Evolutionary conservation across 805 yeast genomes (phyloP), one percentile per base, ranked within the genome.

Genomic region (Saccharomycopsis fermentans): DNA sequence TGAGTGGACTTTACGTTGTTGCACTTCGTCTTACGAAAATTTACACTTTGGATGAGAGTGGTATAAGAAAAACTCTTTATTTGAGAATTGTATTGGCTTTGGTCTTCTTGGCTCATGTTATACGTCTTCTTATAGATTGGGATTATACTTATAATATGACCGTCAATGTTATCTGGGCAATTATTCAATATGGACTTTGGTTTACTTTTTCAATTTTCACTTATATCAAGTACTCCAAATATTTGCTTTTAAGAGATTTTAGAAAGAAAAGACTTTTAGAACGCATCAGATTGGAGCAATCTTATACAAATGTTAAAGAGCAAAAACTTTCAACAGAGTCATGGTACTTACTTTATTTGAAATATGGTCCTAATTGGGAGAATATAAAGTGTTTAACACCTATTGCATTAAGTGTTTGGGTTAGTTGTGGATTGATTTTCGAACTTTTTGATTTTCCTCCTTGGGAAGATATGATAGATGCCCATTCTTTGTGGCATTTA

Each of bases 401-500:
- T 72, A 11, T 74, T 73, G 62, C 29, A 76, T 8, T 73, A 75
- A 37, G 92, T 90, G 1, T 67, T 81, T 3, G 65, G 71, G 11
- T 69, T 81, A 52, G 87, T 84, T 9, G 59, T 71, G 97, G 96
- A 1, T 89, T 90, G 94, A 77, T 86, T n/a, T 79, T 92, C 63
- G 99, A 92, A 69, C 71, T 92, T 39, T 87, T 90, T 70, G 99
- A 92, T 71, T 94, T 94, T 69, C 80, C 95, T 4, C 94, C 87
- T 16, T 68, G 86, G 40, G 73, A 66, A 55, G 86, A 78, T 64
- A 76, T 87, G 43, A 65, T 94, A 0, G 99, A 94, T 71, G 96
- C 97, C 0, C 99, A 94, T 71, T 82, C 97, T 0, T 66, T 92
- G 43, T 94, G 99, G 99, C 99, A 94, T 69, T 77, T 87, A 29